Evolutionary conservation across 805 yeast species (phyloP).

Genomic region (Metschnikowia bowlesiae): DNA sequence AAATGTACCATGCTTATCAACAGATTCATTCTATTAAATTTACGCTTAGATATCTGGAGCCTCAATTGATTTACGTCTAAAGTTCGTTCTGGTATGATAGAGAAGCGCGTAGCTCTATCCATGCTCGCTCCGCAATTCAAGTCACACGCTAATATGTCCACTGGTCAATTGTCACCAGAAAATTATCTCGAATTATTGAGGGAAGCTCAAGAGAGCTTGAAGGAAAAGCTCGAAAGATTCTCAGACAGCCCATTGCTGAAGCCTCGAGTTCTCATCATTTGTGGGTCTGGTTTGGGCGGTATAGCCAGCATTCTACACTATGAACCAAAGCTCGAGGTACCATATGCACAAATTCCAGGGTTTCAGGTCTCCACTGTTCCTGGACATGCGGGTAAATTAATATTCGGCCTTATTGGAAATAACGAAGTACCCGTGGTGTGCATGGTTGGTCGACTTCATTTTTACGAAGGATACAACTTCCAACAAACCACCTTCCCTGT

Average conservation of each 20-base stretch:
- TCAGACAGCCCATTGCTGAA: conserved; percentile 12
- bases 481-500: conserved; percentile 82
- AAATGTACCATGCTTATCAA: too few species aligned
- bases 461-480: conserved; percentile 87
- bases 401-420: conserved; percentile 71
- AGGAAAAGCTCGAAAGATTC: conserved; percentile 9
- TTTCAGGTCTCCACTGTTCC: conserved; percentile 78
- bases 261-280: conserved; percentile 74
- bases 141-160: conserved; percentile 1
- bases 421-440: conserved; percentile 76
- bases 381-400: conserved; percentile 82
- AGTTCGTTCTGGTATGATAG: too few species aligned
- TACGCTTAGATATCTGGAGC: neutral
- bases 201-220: conserved; percentile 18
- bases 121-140: neutral
- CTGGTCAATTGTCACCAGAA: conserved; percentile 13
- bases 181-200: conserved; percentile 19
- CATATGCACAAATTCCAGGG: conserved; percentile 72
- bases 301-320: conserved; percentile 53
- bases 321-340: conserved; percentile 45
- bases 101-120: too few species aligned
- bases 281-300: conserved; percentile 95
- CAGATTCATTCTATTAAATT: neutral
- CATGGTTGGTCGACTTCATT: conserved; percentile 91
- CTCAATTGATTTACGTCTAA: neutral